Conservation (phyloP, 2,329 filamentous ascomycete genomes). For the Microcyclospora tardicrescens region DNA sequence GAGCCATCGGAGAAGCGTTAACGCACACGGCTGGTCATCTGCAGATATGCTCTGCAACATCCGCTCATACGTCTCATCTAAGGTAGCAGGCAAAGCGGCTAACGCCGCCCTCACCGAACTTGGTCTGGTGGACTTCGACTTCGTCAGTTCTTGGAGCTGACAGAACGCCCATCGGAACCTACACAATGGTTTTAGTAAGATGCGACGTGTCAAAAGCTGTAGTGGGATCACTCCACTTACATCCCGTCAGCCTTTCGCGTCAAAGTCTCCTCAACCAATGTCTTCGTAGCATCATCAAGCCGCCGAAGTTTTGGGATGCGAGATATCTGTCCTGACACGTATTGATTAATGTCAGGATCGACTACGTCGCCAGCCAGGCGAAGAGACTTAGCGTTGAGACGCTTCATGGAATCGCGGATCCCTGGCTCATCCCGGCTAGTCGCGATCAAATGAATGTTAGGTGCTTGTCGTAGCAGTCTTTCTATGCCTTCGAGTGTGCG, state of each 20-base stretch:
- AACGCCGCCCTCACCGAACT: slow-evolving; percentile 8
- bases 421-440: slow-evolving; percentile 13
- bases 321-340: slow-evolving; percentile 8
- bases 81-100: slow-evolving; percentile 8
- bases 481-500: slow-evolving; percentile 5
- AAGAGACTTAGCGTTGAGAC: slow-evolving; percentile 3
- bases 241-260: slow-evolving; percentile 14
- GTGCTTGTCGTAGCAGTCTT: slow-evolving; percentile 3
- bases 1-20: slow-evolving; percentile 11
- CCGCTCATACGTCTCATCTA: slow-evolving; percentile 17
- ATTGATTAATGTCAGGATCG: slow-evolving; percentile 9
- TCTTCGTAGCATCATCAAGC: slow-evolving; percentile 5
- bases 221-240: slow-evolving; percentile 6
- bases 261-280: slow-evolving; percentile 11
- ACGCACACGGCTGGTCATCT: slow-evolving; percentile 4
- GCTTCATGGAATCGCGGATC: slow-evolving; percentile 9
- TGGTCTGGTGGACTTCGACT: slow-evolving; percentile 8
- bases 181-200: background rate
- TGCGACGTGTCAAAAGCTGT: background rate
- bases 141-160: slow-evolving; percentile 15
- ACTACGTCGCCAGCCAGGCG: slow-evolving; percentile 3
- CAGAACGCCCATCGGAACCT: slow-evolving; percentile 19
- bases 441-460: slow-evolving; percentile 7
- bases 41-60: slow-evolving; percentile 10
- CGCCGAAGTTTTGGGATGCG: slow-evolving; percentile 5